Conservation (phyloP, 1,284 basidiomycete genomes). For the Fomitiporia mediterranea region DNA sequence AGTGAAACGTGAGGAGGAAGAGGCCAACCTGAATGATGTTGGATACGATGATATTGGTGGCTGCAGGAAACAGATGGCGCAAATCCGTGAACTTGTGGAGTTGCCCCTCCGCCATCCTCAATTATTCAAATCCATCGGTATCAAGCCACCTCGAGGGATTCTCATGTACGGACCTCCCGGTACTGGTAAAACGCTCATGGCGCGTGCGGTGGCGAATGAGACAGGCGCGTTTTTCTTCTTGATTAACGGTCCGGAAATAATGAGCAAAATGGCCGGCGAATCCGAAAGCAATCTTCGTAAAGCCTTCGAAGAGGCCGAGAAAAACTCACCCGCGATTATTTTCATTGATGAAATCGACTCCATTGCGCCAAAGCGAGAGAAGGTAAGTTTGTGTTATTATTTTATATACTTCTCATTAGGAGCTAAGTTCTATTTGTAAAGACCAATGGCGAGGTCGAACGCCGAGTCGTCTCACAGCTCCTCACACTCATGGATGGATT, state of each 20-base stretch:
- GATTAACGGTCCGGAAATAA: constrained; percentile 99
- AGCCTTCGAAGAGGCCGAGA: constrained; percentile 99
- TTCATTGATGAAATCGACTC: constrained; percentile 99
- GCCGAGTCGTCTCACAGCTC: constrained; percentile 96
- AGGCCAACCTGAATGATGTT: constrained; percentile 93
- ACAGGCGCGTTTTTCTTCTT: constrained; percentile 99
- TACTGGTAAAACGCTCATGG: constrained; percentile 98
- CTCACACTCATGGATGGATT: constrained; percentile 98
- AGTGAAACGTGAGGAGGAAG: constrained; percentile 98
- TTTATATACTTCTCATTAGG: background rate
- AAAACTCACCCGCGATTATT: constrained; percentile 99
- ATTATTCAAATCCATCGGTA: constrained; percentile 99
- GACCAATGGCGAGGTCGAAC: constrained; percentile 99
- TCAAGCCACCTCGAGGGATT: constrained; percentile 98
- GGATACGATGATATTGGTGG: constrained; percentile 99
- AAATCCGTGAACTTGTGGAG: constrained; percentile 99
- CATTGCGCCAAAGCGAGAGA: constrained; percentile 99
- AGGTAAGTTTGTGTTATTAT: constrained; percentile 48
- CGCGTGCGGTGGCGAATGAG: constrained; percentile 98
- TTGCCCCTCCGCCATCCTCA: constrained; percentile 97
- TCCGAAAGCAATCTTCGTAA: constrained; percentile 96
- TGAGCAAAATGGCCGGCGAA: constrained; percentile 99
- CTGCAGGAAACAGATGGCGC: constrained; percentile 98
- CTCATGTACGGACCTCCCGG: constrained; percentile 96
- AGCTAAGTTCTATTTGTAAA: constrained; percentile 29